Evolutionary conservation across 805 yeast genomes (phyloP).

Genomic region (Ogataea parapolymorpha): DNA sequence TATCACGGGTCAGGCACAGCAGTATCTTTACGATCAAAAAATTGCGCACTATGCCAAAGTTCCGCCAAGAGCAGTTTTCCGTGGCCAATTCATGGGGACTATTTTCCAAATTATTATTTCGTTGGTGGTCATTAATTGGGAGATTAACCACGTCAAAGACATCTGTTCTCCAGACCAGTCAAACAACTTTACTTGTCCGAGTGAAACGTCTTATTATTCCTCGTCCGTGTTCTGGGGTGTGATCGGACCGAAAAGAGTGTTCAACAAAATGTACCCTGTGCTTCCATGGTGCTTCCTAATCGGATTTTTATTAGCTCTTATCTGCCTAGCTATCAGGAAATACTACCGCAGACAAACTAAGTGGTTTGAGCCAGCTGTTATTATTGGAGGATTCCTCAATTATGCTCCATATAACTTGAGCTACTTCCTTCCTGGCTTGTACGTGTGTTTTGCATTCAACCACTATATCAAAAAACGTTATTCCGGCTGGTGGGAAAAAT

Average conservation of each 20-base stretch:
- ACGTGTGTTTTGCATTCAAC: conserved; percentile 53
- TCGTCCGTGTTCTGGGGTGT: conserved; percentile 65
- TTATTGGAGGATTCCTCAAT: conserved; percentile 55
- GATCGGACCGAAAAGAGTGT: conserved; percentile 61
- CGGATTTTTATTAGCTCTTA: conserved; percentile 48
- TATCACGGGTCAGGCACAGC: conserved; percentile 50
- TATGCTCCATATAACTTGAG: conserved; percentile 77
- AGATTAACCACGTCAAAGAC: conserved; percentile 36
- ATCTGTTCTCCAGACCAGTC: conserved; percentile 43
- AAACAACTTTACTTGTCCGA: conserved; percentile 47
- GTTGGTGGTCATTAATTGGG: conserved; percentile 37
- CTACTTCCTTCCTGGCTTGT: conserved; percentile 56
- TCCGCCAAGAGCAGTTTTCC: conserved; percentile 59
- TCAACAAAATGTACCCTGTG: conserved; percentile 46
- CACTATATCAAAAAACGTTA: conserved; percentile 49
- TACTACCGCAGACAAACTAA: conserved; percentile 31
- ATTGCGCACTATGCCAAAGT: conserved; percentile 63
- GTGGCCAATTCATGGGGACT: conserved; percentile 45
- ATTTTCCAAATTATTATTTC: conserved; percentile 43
- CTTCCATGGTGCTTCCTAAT: conserved; percentile 57
- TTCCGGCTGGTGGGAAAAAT: conserved; percentile 73
- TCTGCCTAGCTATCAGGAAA: conserved; percentile 37
- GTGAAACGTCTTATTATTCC: conserved; percentile 41
- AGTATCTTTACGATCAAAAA: conserved; percentile 54
- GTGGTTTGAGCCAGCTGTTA: conserved; percentile 48